Base-by-base conservation (phyloP, 2,329 filamentous ascomycete genomes). In the Alternaria gaisen region DNA sequence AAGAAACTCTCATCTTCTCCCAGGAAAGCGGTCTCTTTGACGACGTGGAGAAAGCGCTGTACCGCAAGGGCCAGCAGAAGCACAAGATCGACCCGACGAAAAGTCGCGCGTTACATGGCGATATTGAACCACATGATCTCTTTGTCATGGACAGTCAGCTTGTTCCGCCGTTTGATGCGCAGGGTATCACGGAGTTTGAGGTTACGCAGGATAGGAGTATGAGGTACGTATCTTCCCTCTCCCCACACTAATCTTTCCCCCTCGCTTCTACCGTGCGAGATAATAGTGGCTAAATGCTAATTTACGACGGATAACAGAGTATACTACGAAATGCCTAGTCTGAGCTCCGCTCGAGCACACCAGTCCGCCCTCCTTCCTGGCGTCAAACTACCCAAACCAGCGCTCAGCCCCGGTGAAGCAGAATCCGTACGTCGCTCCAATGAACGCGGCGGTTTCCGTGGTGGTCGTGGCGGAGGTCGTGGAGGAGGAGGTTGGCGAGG, bases 341-440 rank as follows among this genome's bases (percentile, higher is more conserved):
- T 77, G 1, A 88, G 87, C 18, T 61, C 70, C 3, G 84, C 83
- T 10, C 86, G 92, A 70, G 83, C 88, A 5, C 95, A 99, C 81
- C 97, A 97, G 77, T 97, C 94, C 6, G 96, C 97, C 91, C 86
- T 99, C 14, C 85, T 99, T 36, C 90, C 93, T 3, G 95, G 95
- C 12, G 89, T 94, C 40, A 88, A 90, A 70, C 85, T 94, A 58
- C 88, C 91, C 5, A 81, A 85, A 2, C 88, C 92, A 2, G 90
- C 88, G 10, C 86, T 99, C 1, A 68, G 53, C 26, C 91, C 91
- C 58, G 85, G 87, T 34, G 87, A 86, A 86, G 94, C 43, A 88
- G 88, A 73, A 85, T 86, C 54, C 89, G 90, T 74, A 83, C 90
- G 34, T 83, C 86, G 56, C 85, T 87, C 61, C 84, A 85, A 22